Base-by-base conservation (phyloP, 768 basidiomycete genomes). In the Candolleomyces eurysporus region DNA sequence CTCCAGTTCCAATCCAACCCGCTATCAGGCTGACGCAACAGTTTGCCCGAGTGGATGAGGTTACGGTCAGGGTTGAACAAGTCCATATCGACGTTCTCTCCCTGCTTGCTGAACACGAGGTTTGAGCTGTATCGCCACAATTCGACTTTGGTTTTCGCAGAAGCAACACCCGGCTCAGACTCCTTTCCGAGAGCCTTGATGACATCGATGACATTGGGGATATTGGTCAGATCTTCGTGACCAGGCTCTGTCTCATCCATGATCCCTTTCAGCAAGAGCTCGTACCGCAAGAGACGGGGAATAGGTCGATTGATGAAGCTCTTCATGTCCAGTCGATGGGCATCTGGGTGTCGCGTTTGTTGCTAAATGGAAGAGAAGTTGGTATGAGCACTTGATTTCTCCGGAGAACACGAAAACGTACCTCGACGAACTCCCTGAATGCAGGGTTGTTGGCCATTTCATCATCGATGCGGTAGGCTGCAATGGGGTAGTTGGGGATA, bases 291-390 rank as follows among this genome's bases (percentile, higher is more conserved):
- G 43, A 97, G 76, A 21, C 96, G 88, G 59, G 92, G 90, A 55
- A 96, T 93, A 2, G 96, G 94, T 52, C 94, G 85, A 64, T 93
- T 88, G 68, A 96, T 89, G 75, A 98, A 98, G 65, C 82, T 89
- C 71, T 94, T 94, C 84, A 99, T 90, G 65, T 93, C 92, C 32
- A 92, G 81, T 54, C 89, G 84, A 67, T 91, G 88, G 0, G 94
- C 85, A 61, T 90, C 89, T 0, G 89, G 86, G 66, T 93, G 88
- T 40, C 89, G 84, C 9, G 78, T 69, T 43, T 77, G 77, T 61
- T 74, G 72, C 80, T 83, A 32, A 6, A 22, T 8, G 61, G 4
- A 53, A 14, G 31, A 46, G 21, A 55, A 31, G 14, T 30, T 32
- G 32, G n/a, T 31, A 19, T 39, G 26, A n/a, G 30, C 11, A n/a